phyloP scores from a whole-genome alignment of 2,329 filamentous ascomycete genomes.

The Neurospora sp. region DNA sequence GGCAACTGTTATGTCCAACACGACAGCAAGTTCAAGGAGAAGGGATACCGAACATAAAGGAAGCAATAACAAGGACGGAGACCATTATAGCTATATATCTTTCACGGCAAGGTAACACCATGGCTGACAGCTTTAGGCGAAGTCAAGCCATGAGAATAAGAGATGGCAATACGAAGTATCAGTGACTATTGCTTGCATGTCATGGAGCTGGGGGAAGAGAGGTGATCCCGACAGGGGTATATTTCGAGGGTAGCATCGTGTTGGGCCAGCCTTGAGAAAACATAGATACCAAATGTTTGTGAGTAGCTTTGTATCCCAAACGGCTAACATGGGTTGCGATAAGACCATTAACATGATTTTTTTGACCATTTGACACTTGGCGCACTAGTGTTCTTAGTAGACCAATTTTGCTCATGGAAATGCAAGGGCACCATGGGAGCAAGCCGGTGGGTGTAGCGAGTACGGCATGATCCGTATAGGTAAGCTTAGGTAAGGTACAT shows the following conservation, averaged over 20 bases:
- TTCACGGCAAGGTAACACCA: neutral
- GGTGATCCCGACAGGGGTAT: neutral
- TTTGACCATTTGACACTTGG: neutral
- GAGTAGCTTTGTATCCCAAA: neutral
- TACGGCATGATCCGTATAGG: neutral
- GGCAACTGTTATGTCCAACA: constrained; percentile 13
- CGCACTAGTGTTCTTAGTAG: neutral
- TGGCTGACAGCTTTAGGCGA: neutral
- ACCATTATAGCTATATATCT: neutral
- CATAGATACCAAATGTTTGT: neutral
- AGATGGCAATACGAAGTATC: neutral
- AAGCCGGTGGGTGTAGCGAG: neutral
- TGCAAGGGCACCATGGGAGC: neutral
- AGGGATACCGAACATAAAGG: neutral
- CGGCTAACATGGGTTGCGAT: neutral
- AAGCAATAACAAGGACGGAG: neutral
- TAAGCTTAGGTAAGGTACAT: neutral
- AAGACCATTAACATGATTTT: neutral
- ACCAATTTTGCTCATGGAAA: neutral
- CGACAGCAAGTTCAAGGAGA: constrained; percentile 3
- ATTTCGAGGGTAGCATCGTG: neutral
- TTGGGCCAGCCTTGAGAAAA: neutral
- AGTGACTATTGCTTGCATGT: neutral
- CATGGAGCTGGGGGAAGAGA: neutral
- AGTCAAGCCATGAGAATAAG: neutral